Evolutionary conservation across 2,329 filamentous ascomycete species (phyloP).

Genomic region (Fusarium nematophilum): DNA sequence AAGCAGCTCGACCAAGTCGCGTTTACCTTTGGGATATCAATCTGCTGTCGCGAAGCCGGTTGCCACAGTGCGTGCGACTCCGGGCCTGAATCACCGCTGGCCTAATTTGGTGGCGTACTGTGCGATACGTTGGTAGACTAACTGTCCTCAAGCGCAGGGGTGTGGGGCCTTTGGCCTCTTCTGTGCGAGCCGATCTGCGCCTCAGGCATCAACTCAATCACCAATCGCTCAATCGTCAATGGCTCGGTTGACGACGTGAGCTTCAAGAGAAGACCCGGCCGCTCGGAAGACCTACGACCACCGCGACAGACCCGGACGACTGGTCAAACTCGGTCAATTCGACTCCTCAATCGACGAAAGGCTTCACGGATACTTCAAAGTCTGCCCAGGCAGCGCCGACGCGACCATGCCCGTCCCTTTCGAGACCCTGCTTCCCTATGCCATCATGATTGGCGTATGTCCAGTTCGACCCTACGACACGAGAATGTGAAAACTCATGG

Average conservation of each 20-base stretch:
- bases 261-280: slow-evolving; percentile 44
- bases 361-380: slow-evolving; percentile 30
- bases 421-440: slow-evolving; percentile 73
- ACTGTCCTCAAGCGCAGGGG: slow-evolving; percentile 36
- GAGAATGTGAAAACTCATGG: slow-evolving; percentile 38
- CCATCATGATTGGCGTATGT: slow-evolving; percentile 71
- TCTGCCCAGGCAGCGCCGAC: slow-evolving; percentile 48
- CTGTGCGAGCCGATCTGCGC: slow-evolving; percentile 5
- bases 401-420: slow-evolving; percentile 70
- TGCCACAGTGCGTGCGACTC: slow-evolving; percentile 45
- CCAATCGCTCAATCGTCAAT: slow-evolving; percentile 46
- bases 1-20: slow-evolving; percentile 36
- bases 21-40: slow-evolving; percentile 38
- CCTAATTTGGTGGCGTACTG: slow-evolving; percentile 9
- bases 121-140: neutral
- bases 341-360: slow-evolving; percentile 16
- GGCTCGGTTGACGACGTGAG: slow-evolving; percentile 39
- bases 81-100: slow-evolving; percentile 1
- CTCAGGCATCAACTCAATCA: slow-evolving; percentile 43
- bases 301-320: slow-evolving; percentile 30
- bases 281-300: slow-evolving; percentile 35
- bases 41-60: slow-evolving; percentile 42
- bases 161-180: slow-evolving; percentile 9
- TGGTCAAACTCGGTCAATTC: slow-evolving; percentile 42
- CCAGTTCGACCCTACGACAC: slow-evolving; percentile 11